Evolutionary conservation across 768 basidiomycete species (phyloP), one percentile per base, ranked within the genome.

Genomic region (Obba rivulosa): DNA sequence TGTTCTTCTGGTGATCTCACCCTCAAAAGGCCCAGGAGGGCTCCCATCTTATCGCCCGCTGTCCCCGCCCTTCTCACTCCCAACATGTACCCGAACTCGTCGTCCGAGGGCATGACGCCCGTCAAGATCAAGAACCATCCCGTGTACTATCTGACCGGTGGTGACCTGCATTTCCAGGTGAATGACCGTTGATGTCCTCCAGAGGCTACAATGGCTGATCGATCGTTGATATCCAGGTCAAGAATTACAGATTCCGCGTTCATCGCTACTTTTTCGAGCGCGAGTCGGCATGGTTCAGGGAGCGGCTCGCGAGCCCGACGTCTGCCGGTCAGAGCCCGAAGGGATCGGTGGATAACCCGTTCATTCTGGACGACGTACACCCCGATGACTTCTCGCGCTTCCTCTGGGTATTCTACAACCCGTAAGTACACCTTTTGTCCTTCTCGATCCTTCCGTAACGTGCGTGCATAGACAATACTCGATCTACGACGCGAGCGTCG

Each of bases 251-350:
- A 0, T 86, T 81, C 52, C 66, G 75, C 0, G 70, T 87, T 0
- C 83, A 85, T 49, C 70, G 76, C 1, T 79, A 76, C 38, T 83
- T 85, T 42, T 82, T 87, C 34, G 70, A n/a, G 67, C 64, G 83
- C 0, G 82, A 87, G 44, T 84, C 82, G 25, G 50, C 44, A 24
- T 56, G 45, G 52, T 68, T 53, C 47, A 53, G 41, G 35, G 59
- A 51, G 49, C 53, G 51, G 43, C 64, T 46, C 52, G 59, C 37
- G 49, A 57, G 54, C 48, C 64, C 18, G 22, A 55, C 20, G 20
- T 58, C 21, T 18, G 46, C 34, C 51, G 65, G 39, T 13, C 28
- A 22, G 31, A 23, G 41, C 3, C 38, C 50, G 21, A 59, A 60
- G 36, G 66, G 66, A 0, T 41, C 43, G 1, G 55, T 62, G 20